Evolutionary conservation across 768 basidiomycete genomes (phyloP), one percentile per base, ranked within the genome.

Genomic region (Trametes punicea): DNA sequence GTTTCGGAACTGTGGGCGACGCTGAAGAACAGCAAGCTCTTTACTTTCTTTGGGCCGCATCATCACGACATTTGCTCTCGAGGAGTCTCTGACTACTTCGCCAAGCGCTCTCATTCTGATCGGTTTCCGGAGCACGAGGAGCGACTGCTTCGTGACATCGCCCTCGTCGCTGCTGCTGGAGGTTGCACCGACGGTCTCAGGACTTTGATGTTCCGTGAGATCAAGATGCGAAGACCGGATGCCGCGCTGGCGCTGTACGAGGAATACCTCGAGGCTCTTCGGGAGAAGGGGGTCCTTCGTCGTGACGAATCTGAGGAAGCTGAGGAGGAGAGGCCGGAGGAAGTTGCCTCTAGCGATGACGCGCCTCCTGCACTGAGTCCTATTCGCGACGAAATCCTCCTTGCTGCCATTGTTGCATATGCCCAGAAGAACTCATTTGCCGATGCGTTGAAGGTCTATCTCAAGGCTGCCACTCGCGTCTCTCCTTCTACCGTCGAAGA

Each of bases 401-500:
- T 86, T 29, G 75, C 75, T 10, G 82, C 75, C 6, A 70, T 82
- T n/a, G 73, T 81, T 20, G 90, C 90, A 15, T 71, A 82, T 66
- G 84, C 85, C 4, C 77, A 83, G 65, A 69, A 74, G 27, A 71
- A 81, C 63, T 74, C 77, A n/a, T 88, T 90, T 61, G 63, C 70
- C n/a, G 74, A 68, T 29, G 85, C 87, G 2, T 64, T 89, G 44
- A 68, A 70, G 39, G 64, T 67, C 4, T 81, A 71, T 55, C 60
- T 82, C 7, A 62, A 70, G 18, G 73, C 72, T 1, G 70, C 69
- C 16, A 66, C 74, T 41, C 75, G 70, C 1, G 60, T 83, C 31
- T 63, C 71, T 16, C 60, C 60, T 21, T 67, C 62, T 38, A 69
- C 70, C 18, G 70, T 75, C 9, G 63, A 73, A 13, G 62, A 68